Evolutionary conservation across 495 filamentous ascomycete species (phyloP).

Genomic region (Terfezia claveryi): DNA sequence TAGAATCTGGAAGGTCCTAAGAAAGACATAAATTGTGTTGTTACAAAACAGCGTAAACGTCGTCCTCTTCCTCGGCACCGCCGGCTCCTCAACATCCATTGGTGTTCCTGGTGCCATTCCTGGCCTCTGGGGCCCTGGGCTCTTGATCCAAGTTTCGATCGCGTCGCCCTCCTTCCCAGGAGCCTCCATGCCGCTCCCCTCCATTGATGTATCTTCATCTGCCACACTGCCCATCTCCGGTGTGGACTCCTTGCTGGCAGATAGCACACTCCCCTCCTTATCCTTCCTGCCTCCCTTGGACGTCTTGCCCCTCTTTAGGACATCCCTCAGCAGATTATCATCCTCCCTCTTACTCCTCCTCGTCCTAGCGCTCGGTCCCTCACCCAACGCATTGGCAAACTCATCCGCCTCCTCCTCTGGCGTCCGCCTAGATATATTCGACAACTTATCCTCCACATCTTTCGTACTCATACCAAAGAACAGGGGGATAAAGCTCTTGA

Average conservation of each 20-base stretch:
- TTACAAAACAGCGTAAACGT: slow-evolving; percentile 77
- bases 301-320: slow-evolving; percentile 57
- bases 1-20: slow-evolving; percentile 70
- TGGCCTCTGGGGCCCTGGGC: slow-evolving; percentile 15
- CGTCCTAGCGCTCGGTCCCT: slow-evolving; percentile 10
- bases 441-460: slow-evolving; percentile 52
- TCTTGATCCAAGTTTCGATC: slow-evolving; percentile 20
- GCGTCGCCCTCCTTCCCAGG: slow-evolving; percentile 13
- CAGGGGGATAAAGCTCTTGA: slow-evolving; percentile 64
- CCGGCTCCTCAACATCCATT: slow-evolving; percentile 41
- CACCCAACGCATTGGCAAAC: slow-evolving; percentile 6
- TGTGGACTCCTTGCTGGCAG: slow-evolving; percentile 63
- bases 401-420: slow-evolving; percentile 54
- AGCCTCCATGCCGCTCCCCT: slow-evolving; percentile 8
- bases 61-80: slow-evolving; percentile 57
- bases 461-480: slow-evolving; percentile 74
- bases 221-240: slow-evolving; percentile 37
- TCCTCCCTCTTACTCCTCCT: slow-evolving; percentile 11
- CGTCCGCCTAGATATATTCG: slow-evolving; percentile 41
- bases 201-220: not conserved
- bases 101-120: slow-evolving; percentile 20
- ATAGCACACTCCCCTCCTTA: slow-evolving; percentile 49
- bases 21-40: slow-evolving; percentile 73
- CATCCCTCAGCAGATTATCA: slow-evolving; percentile 48
- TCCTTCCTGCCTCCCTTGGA: slow-evolving; percentile 35